A percentile compares a stretch with the other conserved stretches of the same genome.
phyloP scores from a whole-genome alignment of 345 rosid species.

The Lepidium aucheri region DNA sequence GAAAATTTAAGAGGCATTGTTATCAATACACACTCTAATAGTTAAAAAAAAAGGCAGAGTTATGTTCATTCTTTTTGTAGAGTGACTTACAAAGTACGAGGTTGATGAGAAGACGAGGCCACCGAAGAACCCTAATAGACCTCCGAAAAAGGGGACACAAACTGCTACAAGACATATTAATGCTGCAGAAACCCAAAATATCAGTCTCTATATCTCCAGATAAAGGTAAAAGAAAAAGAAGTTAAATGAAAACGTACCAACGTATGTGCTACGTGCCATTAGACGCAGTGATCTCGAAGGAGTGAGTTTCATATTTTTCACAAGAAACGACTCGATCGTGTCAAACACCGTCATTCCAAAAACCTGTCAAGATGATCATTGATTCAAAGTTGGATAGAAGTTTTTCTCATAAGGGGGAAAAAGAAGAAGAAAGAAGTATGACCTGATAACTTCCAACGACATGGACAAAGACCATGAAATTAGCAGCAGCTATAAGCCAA shows the following conservation, averaged over 20 bases:
- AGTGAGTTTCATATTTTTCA: constrained; percentile 20
- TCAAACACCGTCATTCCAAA: constrained; percentile 50
- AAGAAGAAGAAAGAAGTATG: background rate
- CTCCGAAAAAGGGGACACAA: constrained; percentile 54
- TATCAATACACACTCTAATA: too few relatives aligned
- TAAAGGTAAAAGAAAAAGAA: background rate
- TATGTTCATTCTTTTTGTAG: background rate
- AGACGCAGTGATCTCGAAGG: constrained; percentile 35
- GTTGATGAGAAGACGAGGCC: constrained; percentile 55
- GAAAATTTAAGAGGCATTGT: background rate
- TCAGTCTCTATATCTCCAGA: background rate
- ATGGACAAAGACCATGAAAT: constrained; percentile 43
- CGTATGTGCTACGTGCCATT: constrained; percentile 32
- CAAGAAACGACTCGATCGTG: constrained; percentile 34
- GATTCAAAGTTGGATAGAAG: background rate
- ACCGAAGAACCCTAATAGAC: constrained; percentile 49
- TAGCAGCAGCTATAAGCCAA: constrained; percentile 42
- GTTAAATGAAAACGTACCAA: constrained; percentile 24
- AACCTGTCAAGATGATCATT: constrained; percentile 26
- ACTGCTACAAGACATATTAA: constrained; percentile 43
- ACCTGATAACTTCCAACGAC: constrained; percentile 61
- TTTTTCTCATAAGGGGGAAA: background rate
- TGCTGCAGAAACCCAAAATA: constrained; percentile 21
- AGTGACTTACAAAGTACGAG: constrained; percentile 48
- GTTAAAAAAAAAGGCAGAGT: background rate